Percentiles rank a stretch among this genome's conserved stretches.
These are phyloP conservation scores for Elsinoe fawcettii DNA, from an alignment of 2,329 filamentous ascomycete species.

Conservation along the genomic window DNA sequence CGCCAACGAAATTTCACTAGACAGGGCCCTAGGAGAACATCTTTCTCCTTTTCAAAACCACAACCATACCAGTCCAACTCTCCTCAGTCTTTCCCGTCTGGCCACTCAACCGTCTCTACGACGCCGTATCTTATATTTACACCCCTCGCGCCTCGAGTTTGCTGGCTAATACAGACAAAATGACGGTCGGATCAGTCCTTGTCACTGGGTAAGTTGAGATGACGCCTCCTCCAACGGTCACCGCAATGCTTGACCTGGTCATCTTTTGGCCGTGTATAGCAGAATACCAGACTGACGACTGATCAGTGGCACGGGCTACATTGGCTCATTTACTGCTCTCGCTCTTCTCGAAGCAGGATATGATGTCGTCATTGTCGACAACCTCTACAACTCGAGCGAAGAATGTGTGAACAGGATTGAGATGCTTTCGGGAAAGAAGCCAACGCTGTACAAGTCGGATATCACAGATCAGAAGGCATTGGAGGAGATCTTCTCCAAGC, in stretches of 20 bases:
- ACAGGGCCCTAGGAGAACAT: slow-evolving; percentile 3
- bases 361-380: slow-evolving; percentile 94
- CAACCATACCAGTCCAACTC: slow-evolving; percentile 1
- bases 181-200: slow-evolving; percentile 81
- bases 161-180: slow-evolving; percentile 31
- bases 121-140: background rate
- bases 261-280: background rate
- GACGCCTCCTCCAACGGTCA: slow-evolving; percentile 11
- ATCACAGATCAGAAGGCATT: slow-evolving; percentile 77
- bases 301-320: slow-evolving; percentile 88
- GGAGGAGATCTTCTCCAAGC: slow-evolving; percentile 77
- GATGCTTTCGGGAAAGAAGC: slow-evolving; percentile 80
- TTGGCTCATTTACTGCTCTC: slow-evolving; percentile 92
- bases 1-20: slow-evolving; percentile 8
- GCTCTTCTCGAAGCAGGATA: slow-evolving; percentile 89
- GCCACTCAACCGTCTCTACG: background rate
- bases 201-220: slow-evolving; percentile 68
- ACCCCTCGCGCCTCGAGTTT: background rate
- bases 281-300: slow-evolving; percentile 19
- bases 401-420: slow-evolving; percentile 93
- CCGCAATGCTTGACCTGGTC: slow-evolving; percentile 2
- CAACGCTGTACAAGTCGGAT: slow-evolving; percentile 77
- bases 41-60: slow-evolving; percentile 2
- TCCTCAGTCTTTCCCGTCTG: slow-evolving; percentile 3
- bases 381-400: slow-evolving; percentile 89